These are phyloP conservation scores for Pichia nanzhaoensis DNA, from an alignment of 805 yeast species.

Conservation along the genomic window DNA sequence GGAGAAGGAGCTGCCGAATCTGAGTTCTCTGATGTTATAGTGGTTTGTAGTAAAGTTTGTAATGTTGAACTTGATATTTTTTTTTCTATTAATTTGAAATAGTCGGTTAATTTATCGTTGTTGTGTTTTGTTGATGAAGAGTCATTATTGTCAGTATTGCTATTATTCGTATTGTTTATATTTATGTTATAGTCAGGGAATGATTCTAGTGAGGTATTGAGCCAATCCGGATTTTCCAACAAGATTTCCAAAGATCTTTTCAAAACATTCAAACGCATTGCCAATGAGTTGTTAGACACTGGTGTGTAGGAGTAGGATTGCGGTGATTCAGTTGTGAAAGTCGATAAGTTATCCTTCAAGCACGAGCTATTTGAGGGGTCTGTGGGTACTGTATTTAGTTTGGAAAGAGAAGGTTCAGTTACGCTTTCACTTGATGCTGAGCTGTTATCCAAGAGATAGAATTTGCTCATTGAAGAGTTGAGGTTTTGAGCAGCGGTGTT, in stretches of 20 bases:
- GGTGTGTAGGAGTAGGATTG: constrained; percentile 84
- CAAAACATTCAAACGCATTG: constrained; percentile 65
- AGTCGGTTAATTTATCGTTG: constrained; percentile 2
- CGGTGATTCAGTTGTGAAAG: constrained; percentile 71
- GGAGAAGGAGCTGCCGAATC: neutral
- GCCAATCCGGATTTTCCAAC: constrained; percentile 49
- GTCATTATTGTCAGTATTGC: neutral
- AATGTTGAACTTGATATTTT: constrained; percentile 43
- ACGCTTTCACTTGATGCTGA: constrained; percentile 12
- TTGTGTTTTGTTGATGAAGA: neutral
- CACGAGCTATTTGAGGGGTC: neutral
- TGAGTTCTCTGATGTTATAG: constrained; percentile 1
- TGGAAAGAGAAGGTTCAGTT: neutral
- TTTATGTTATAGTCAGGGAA: constrained; percentile 8
- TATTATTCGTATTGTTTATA: neutral
- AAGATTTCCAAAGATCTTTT: constrained; percentile 72
- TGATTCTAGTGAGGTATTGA: constrained; percentile 22
- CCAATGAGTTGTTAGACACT: constrained; percentile 71
- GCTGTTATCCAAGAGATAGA: constrained; percentile 13
- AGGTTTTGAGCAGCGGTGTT: neutral
- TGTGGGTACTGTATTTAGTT: neutral
- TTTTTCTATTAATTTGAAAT: constrained; percentile 30
- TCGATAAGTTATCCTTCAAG: constrained; percentile 23
- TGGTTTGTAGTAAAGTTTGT: constrained; percentile 36
- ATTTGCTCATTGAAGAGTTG: constrained; percentile 7